Percentiles rank a stretch among this genome's conserved stretches.
Conservation (phyloP, 768 basidiomycete species). For the Pleurotus giganteus region DNA sequence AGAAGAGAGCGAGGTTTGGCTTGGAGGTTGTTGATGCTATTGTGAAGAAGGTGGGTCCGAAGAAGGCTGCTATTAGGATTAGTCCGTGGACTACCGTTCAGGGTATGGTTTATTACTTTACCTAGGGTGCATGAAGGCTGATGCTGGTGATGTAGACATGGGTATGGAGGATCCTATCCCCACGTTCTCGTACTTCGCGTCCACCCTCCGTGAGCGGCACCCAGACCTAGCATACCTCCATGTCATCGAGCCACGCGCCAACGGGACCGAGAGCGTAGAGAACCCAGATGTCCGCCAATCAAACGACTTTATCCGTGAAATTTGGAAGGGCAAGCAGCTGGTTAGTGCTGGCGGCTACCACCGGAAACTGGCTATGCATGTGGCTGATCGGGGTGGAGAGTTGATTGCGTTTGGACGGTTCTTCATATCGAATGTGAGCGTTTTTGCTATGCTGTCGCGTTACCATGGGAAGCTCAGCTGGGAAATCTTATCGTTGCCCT, state of each 20-base stretch:
- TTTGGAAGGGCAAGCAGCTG: constrained; percentile 24
- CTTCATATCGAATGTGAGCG: constrained; percentile 35
- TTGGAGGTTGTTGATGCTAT: constrained; percentile 47
- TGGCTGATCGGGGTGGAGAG: constrained; percentile 22
- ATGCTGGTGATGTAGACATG: constrained; percentile 27
- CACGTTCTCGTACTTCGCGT: constrained; percentile 31
- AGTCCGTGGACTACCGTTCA: constrained; percentile 37
- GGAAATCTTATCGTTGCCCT: not conserved
- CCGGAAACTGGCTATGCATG: constrained; percentile 23
- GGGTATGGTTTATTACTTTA: constrained; percentile 17
- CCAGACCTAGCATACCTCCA: constrained; percentile 43
- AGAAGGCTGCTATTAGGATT: constrained; percentile 40
- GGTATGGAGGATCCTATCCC: constrained; percentile 30
- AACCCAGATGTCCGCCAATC: constrained; percentile 5
- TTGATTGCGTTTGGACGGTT: constrained; percentile 32
- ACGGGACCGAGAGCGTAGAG: not conserved
- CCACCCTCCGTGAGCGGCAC: constrained; percentile 21
- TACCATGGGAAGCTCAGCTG: not conserved
- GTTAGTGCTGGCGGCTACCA: constrained; percentile 33
- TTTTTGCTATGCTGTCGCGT: not conserved
- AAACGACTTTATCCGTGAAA: constrained; percentile 22
- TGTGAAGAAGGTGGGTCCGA: constrained; percentile 38
- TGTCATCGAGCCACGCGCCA: constrained; percentile 29
- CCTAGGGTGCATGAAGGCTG: not conserved
- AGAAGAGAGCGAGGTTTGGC: constrained; percentile 48